Evolutionary conservation across 352 stramenopile genomes (phyloP).

Genomic region (Pythium rishiriense): DNA sequence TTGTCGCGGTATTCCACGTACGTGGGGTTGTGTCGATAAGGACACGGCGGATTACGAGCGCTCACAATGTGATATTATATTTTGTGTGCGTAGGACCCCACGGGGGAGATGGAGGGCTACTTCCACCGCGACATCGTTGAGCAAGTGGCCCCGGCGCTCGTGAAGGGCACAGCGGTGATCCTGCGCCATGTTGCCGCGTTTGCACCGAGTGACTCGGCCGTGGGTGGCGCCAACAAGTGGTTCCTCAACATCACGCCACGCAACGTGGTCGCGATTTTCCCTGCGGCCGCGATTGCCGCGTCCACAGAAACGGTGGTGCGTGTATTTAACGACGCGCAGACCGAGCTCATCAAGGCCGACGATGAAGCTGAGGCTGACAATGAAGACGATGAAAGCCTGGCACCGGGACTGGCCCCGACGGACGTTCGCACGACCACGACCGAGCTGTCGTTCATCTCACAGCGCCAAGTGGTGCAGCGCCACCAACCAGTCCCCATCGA

Average conservation of each 20-base stretch:
- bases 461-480: slow-evolving; percentile 76
- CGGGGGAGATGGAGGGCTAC: slow-evolving; percentile 75
- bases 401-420: slow-evolving; percentile 22
- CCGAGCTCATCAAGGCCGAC: slow-evolving; percentile 36
- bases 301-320: slow-evolving; percentile 39
- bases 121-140: slow-evolving; percentile 82
- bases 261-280: slow-evolving; percentile 64
- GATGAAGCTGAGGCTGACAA: slow-evolving; percentile 36
- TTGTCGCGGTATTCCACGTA: slow-evolving; percentile 76
- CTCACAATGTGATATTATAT: neutral
- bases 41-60: no score
- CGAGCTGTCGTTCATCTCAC: slow-evolving; percentile 74
- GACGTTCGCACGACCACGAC: slow-evolving; percentile 60
- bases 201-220: slow-evolving; percentile 48
- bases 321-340: slow-evolving; percentile 45
- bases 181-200: slow-evolving; percentile 75
- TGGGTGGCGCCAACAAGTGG: slow-evolving; percentile 46
- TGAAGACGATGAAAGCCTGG: slow-evolving; percentile 32
- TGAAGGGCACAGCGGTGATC: slow-evolving; percentile 49
- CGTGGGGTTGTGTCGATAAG: neutral
- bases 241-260: slow-evolving; percentile 75
- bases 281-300: slow-evolving; percentile 30
- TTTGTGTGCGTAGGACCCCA: slow-evolving; percentile 50
- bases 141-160: slow-evolving; percentile 57
- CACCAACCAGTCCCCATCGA: slow-evolving; percentile 53